Evolutionary conservation across 169 alveolate species (phyloP), one percentile per base, ranked within the genome.

Genomic region (Plasmodium coatneyi): DNA sequence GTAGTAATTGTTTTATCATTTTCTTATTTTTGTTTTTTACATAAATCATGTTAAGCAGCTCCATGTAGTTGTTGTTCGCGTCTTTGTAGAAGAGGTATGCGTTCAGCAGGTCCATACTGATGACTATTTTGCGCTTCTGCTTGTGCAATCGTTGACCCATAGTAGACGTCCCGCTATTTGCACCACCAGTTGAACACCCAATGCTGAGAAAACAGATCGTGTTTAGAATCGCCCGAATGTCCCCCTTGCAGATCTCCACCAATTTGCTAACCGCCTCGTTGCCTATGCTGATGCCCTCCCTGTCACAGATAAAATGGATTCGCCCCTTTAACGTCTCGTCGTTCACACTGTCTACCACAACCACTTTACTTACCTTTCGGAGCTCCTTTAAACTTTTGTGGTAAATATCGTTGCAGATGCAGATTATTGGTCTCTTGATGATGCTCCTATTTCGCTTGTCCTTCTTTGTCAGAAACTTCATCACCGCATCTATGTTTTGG

Each of bases 331-430:
- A 81, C 36, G 90, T 92, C 28, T 84, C 93, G 22, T 81, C 25
- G 72, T 97, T 95, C 19, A 97, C 89, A 70, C 96, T 71, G 14
- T 92, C 96, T 22, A 97, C 95, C 3, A 91, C 72, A 28, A 97
- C 70, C 12, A 97, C 97, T 74, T 96, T 94, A 6, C 96, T 90
- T 46, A 94, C 82, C 49, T 96, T 96, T 54, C 98, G 81, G 16
- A 97, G 95, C 52, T 96, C 97, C 83, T 95, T 96, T 72, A 97
- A 83, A 52, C 94, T 92, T 54, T 97, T 94, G 39, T 95, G 91
- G 83, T 95, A 97, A 22, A 96, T 74, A 93, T 99, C 99, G 93
- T 98, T 99, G 91, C 99, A 98, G 32, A 98, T 98, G 83, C 99
- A 99, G 46, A 99, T 98, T 5, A 99, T 98, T 34, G 99, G 99